Evolutionary conservation across 768 basidiomycete species (phyloP).

Genomic region (Chalciporus pseudorubinellus): DNA sequence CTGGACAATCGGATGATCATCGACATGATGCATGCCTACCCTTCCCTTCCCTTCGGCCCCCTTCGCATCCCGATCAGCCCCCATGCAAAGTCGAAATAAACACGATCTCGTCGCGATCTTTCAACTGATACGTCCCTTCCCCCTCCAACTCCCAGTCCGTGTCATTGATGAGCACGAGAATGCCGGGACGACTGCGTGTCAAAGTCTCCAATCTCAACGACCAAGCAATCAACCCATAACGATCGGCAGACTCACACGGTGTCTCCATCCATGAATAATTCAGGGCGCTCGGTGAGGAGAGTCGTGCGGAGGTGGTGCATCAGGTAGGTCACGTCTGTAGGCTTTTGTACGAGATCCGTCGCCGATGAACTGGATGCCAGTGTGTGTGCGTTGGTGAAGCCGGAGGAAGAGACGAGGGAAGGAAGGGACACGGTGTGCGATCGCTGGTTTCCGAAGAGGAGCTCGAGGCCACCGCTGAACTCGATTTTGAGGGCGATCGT

Average conservation of each 20-base stretch:
- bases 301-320: conserved; percentile 76
- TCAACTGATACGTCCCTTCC: conserved; percentile 79
- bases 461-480: conserved; percentile 84
- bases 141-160: conserved; percentile 98
- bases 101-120: conserved; percentile 84
- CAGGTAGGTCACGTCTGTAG: conserved; percentile 69
- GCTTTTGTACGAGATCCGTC: conserved; percentile 29
- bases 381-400: no score
- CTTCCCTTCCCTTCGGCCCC: not conserved
- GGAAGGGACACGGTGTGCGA: conserved; percentile 58
- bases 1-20: not conserved
- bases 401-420: conserved; percentile 33
- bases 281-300: conserved; percentile 78
- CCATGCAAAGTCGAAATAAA: conserved; percentile 97
- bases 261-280: conserved; percentile 84
- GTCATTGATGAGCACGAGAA: conserved; percentile 94
- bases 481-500: conserved; percentile 55
- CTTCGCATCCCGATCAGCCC: conserved; percentile 44
- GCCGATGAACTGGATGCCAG: not conserved
- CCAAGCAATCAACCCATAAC: no score
- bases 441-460: conserved; percentile 73
- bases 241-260: conserved; percentile 77
- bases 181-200: conserved; percentile 82
- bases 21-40: not conserved
- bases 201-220: not conserved